Base-by-base conservation (phyloP, 129 eudicot genomes). In the Logfia minima region DNA sequence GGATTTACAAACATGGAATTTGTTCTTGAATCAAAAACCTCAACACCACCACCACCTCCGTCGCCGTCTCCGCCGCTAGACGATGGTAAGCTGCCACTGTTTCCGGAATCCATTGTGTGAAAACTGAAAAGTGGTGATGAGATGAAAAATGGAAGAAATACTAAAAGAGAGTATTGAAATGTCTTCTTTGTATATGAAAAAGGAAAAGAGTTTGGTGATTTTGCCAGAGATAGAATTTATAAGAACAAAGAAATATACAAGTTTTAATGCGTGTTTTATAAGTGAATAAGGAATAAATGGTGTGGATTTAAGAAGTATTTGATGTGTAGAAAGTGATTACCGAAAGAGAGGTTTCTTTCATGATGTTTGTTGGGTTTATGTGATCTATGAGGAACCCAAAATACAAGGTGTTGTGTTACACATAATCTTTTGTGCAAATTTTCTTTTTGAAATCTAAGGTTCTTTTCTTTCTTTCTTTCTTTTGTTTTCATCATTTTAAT, bases 11-110 rank as follows among this genome's bases (percentile, higher is more conserved):
- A 85, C 59, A 85, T 51, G 23, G 86, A 66, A 29, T 77, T 84
- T 2, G 55, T 68, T 10, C 86, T 77, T 5, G 89, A 82, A 75
- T 85, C 89, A 56, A 83, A 85, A 51, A 78, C 87, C 45, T 85
- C 86, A n/a, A 76, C 45, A 41, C 48, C 48, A 10, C 48, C 48
- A 10, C 14, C 45, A 39, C 45, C 45, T 39, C 45, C 77, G 41
- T 72, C 77, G 11, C 84, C 90, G 55, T 37, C 72, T 11, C 53
- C 72, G 32, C 72, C 72, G 72, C 72, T 68, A 37, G 72, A 68
- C 3, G 72, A 68, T 13, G 24, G 72, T 41, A 68, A 68, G 72
- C 72, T 68, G 31, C 72, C 72, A 41, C 72, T 68, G 31, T 68
- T 68, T 18, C 72, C 56, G 72, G 72, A 68, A 68, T 68, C 72